phyloP scores from a whole-genome alignment of 371 early-diverging fungal genomes.

The Capillidium heterosporum region DNA sequence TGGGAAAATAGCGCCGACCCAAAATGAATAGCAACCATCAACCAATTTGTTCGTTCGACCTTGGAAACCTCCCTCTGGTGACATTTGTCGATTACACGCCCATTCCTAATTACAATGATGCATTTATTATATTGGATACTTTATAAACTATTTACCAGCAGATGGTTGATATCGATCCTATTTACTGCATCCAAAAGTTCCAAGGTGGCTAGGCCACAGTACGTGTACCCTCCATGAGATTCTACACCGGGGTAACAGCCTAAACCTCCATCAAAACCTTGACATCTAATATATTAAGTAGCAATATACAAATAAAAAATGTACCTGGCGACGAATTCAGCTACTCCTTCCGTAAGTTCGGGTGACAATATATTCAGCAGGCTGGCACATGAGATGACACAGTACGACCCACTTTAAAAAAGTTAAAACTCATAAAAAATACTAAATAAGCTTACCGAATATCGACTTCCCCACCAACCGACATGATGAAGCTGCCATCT shows the following conservation, averaged over 20 bases:
- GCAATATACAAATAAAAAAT: not conserved
- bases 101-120: slow-evolving; percentile 30
- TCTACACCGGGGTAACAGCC: slow-evolving; percentile 76
- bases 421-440: no score
- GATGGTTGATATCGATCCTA: slow-evolving; percentile 29
- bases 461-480: slow-evolving; percentile 85
- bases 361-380: slow-evolving; percentile 61
- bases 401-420: slow-evolving; percentile 85
- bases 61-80: slow-evolving; percentile 85
- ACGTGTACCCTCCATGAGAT: slow-evolving; percentile 95
- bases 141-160: slow-evolving; percentile 24
- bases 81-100: slow-evolving; percentile 67
- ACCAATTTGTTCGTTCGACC: slow-evolving; percentile 95
- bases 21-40: slow-evolving; percentile 95
- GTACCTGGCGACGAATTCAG: slow-evolving; percentile 43
- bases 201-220: slow-evolving; percentile 83
- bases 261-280: slow-evolving; percentile 93
- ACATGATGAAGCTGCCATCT: slow-evolving; percentile 84
- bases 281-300: slow-evolving; percentile 25
- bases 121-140: not conserved
- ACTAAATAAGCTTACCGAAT: no score
- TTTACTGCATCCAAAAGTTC: slow-evolving; percentile 47
- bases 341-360: slow-evolving; percentile 46
- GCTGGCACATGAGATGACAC: slow-evolving; percentile 64
- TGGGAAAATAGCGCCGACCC: slow-evolving; percentile 81